A percentile compares a stretch with the other conserved stretches of the same genome.
Evolutionary conservation across 805 yeast genomes (phyloP).

Genomic region (Cyberlindnera xylosilytica): DNA sequence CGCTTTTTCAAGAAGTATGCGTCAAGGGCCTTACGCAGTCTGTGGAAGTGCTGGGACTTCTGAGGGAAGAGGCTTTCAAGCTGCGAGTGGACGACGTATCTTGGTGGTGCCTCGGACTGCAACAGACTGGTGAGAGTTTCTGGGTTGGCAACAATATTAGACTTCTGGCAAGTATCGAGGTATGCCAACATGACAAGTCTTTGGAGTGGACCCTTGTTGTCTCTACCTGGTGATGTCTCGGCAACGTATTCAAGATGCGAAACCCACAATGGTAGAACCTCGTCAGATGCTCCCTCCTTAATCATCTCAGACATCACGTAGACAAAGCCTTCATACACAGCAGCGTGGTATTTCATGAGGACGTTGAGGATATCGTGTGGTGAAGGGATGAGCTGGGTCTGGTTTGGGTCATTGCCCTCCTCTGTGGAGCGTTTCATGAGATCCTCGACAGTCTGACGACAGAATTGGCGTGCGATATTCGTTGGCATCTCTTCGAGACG

Average conservation of each 20-base stretch:
- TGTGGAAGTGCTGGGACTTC: conserved; percentile 7
- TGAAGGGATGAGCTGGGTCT: conserved; percentile 16
- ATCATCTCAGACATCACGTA: conserved; percentile 15
- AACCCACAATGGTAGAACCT: conserved; percentile 24
- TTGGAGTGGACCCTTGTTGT: background rate
- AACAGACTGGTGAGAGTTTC: conserved; percentile 16
- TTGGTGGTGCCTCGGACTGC: conserved; percentile 14
- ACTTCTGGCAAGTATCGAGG: conserved; percentile 12
- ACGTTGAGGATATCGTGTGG: conserved; percentile 23
- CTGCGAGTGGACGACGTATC: background rate
- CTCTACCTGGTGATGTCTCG: conserved; percentile 7
- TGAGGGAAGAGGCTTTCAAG: conserved; percentile 6
- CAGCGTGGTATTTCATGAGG: conserved; percentile 14
- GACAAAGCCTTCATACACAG: conserved; percentile 15
- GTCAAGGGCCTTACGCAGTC: conserved; percentile 9
- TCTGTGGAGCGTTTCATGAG: conserved; percentile 13
- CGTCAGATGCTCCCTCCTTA: conserved; percentile 13
- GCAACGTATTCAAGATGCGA: conserved; percentile 21
- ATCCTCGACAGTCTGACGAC: background rate
- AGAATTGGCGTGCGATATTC: background rate
- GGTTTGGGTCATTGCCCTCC: conserved; percentile 18
- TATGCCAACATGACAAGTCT: conserved; percentile 17
- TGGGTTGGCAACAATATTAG: conserved; percentile 6
- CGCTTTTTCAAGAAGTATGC: conserved; percentile 11
- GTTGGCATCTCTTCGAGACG: conserved; percentile 6